Percentiles rank a stretch among this genome's conserved stretches.
Evolutionary conservation across 2,329 filamentous ascomycete species (phyloP).

Genomic region (Paradendryphiella salina): DNA sequence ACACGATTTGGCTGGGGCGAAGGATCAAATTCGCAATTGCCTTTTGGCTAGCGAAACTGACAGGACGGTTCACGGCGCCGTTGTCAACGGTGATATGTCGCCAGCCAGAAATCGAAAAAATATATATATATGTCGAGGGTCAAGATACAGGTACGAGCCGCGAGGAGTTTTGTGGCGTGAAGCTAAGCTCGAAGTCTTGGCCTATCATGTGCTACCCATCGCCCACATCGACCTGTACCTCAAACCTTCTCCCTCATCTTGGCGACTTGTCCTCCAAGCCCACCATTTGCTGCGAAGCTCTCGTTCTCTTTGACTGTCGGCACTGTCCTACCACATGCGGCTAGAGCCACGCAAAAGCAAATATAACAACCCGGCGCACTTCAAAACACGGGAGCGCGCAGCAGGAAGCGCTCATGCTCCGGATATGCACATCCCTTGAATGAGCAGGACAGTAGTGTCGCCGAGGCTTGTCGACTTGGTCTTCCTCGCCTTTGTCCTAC

Average conservation of each 20-base stretch:
- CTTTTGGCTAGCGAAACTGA: not conserved
- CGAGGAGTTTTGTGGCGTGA: constrained; percentile 3
- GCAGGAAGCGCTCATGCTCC: constrained; percentile 16
- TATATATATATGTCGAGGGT: not conserved
- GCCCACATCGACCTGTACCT: constrained; percentile 11
- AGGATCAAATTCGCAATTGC: not conserved
- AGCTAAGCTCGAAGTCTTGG: not conserved
- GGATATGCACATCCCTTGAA: constrained; percentile 4
- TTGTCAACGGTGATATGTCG: constrained; percentile 8
- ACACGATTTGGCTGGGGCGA: not conserved
- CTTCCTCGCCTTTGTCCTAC: constrained; percentile 8
- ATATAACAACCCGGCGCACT: constrained; percentile 5
- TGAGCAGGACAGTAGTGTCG: not conserved
- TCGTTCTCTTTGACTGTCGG: constrained; percentile 3
- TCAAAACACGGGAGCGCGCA: constrained; percentile 14
- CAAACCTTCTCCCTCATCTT: constrained; percentile 19
- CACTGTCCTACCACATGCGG: constrained; percentile 9
- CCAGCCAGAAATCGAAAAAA: not conserved
- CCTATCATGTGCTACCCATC: constrained; percentile 10
- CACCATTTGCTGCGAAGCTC: constrained; percentile 15
- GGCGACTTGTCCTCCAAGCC: constrained; percentile 13
- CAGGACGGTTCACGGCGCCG: constrained; percentile 7
- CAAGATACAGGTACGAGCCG: constrained; percentile 4
- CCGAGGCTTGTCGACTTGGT: constrained; percentile 6
- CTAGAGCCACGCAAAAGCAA: constrained; percentile 15